These are phyloP conservation scores for Capsicum pubescens DNA, from an alignment of 257 asterid species.

Conservation along the genomic window DNA sequence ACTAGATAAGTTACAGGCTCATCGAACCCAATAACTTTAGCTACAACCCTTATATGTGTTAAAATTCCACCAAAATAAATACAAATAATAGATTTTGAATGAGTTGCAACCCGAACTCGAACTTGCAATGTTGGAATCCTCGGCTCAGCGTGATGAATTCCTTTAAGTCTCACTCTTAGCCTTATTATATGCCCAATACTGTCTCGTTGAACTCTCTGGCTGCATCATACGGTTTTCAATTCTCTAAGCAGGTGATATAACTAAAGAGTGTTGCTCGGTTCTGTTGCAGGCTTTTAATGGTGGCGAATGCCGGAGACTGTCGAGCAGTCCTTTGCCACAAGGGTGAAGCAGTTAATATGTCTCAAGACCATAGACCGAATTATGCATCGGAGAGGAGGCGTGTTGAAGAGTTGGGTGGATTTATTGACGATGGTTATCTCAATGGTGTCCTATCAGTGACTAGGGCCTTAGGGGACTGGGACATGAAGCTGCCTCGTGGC, in stretches of 20 bases:
- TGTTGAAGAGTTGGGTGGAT: slow-evolving; percentile 78
- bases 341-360: slow-evolving; percentile 81
- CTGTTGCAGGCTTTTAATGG: slow-evolving; percentile 68
- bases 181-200: background rate
- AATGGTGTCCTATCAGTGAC: slow-evolving; percentile 79
- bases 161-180: background rate
- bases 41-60: background rate
- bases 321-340: slow-evolving; percentile 89
- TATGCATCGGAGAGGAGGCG: slow-evolving; percentile 61
- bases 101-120: background rate
- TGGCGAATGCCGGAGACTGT: slow-evolving; percentile 87
- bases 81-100: background rate
- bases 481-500: slow-evolving; percentile 81
- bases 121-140: background rate
- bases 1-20: background rate
- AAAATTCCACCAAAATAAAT: background rate
- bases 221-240: background rate
- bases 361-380: slow-evolving; percentile 78
- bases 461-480: slow-evolving; percentile 90
- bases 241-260: background rate
- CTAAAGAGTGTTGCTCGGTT: slow-evolving; percentile 20
- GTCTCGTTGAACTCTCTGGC: slow-evolving; percentile 47
- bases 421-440: slow-evolving; percentile 76
- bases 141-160: background rate
- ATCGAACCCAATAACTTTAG: background rate